Percentiles rank a stretch among this genome's conserved stretches.
Conservation (phyloP, 495 filamentous ascomycete genomes). For the Lasiosphaeria miniovina region DNA sequence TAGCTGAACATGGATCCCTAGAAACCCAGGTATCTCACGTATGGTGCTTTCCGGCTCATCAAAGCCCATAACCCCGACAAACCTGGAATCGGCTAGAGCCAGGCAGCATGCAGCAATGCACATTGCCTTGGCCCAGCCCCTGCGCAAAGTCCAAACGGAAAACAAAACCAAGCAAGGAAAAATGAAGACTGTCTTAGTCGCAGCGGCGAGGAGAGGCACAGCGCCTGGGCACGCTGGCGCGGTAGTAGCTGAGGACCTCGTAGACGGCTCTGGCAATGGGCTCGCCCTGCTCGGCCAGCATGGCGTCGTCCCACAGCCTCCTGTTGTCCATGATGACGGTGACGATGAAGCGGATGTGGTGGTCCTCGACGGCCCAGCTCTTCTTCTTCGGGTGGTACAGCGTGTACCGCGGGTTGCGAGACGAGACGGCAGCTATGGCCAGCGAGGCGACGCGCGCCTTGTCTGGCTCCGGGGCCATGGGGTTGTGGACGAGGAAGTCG, state of each 20-base stretch:
- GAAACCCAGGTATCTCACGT: too few relatives aligned
- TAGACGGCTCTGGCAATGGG: constrained; percentile 27
- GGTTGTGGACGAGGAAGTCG: constrained; percentile 26
- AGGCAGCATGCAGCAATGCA: too few relatives aligned
- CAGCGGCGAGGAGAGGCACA: constrained; percentile 20
- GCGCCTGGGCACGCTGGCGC: constrained; percentile 9
- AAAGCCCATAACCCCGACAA: too few relatives aligned
- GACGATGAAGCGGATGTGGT: constrained; percentile 32
- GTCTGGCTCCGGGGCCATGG: constrained; percentile 25
- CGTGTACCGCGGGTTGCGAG: constrained; percentile 21
- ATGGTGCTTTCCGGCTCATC: too few relatives aligned
- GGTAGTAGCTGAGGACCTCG: constrained; percentile 29
- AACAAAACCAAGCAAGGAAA: background rate
- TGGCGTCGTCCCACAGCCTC: constrained; percentile 27
- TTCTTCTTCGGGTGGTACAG: constrained; percentile 31
- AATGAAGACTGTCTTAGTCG: constrained; percentile 9
- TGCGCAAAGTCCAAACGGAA: too few relatives aligned
- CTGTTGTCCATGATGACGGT: constrained; percentile 29
- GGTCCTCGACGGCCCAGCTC: constrained; percentile 29
- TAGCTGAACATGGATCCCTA: too few relatives aligned
- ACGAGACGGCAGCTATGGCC: constrained; percentile 27
- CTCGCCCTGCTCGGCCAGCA: constrained; percentile 23
- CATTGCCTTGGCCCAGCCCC: too few relatives aligned
- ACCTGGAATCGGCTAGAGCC: too few relatives aligned
- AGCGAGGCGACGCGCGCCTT: constrained; percentile 22